Base-by-base conservation (phyloP, 345 rosid species). In the Cardamine occulta region DNA sequence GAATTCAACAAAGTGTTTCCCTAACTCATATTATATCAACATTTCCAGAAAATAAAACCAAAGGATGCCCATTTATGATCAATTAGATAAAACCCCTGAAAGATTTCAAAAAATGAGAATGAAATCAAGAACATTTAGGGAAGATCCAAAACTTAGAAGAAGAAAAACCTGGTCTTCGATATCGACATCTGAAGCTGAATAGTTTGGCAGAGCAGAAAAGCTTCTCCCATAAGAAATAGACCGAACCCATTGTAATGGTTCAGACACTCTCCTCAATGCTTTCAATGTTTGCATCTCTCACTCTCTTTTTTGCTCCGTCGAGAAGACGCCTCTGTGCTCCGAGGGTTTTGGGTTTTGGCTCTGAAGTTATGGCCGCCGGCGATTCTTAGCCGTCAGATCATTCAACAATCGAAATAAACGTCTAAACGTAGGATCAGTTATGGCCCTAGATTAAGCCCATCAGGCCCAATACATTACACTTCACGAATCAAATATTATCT, bases 161-260 rank as follows among this genome's bases (percentile, higher is more conserved):
- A 29, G 53, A 47, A 10, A 21, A 63, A 88, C 96, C 96, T 91
- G 90, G 71, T 90, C 89, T 72, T 88, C 84, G 56, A 77, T 61
- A 65, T 86, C 80, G 52, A 81, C 82, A 74, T 65, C 37, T 56
- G 85, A 17, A 7, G 56, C 66, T 26, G 84, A 75, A 70, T 85
- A 85, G 83, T 73, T 80, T 48, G 95, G 93, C 12, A 70, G 85
- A 79, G 93, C 93, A 56, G 96, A 91, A 48, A 90, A 84, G 65
- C 65, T 67, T 84, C 88, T 85, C 24, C 45, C 74, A 59, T 44
- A 44, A 48, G 88, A 66, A 8, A 55, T 37, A 64, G 78, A 71
- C 37, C 84, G 79, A 79, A 76, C 61, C 83, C 83, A 72, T 47
- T 55, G 83, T 35, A 83, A 39, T 12, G 87, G 79, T 37, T 82